Percentiles rank a stretch among this genome's conserved stretches.
Evolutionary conservation across 495 filamentous ascomycete genomes (phyloP).

Genomic region (Podospora conica): DNA sequence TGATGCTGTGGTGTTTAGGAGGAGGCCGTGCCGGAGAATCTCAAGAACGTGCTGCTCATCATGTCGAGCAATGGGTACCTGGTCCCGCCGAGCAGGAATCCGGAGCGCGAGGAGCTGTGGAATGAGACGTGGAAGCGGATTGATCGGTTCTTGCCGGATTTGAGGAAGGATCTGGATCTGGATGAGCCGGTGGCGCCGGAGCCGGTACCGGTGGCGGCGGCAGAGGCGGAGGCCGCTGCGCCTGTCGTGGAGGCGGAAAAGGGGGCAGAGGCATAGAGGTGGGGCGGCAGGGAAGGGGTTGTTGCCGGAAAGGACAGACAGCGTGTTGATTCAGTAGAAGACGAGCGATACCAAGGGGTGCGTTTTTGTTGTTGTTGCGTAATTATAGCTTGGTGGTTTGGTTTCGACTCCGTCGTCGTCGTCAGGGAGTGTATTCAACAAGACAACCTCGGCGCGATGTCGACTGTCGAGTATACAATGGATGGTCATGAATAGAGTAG

Average conservation of each 20-base stretch:
- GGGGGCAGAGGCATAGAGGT: not conserved
- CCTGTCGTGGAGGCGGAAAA: not conserved
- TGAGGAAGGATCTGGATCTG: slow-evolving; percentile 49
- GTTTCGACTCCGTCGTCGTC: not conserved
- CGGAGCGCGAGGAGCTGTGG: slow-evolving; percentile 58
- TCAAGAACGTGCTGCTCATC: slow-evolving; percentile 95
- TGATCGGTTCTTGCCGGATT: slow-evolving; percentile 79
- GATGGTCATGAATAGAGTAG: too few species aligned
- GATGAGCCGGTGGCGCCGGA: slow-evolving; percentile 24
- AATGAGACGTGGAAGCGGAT: slow-evolving; percentile 81
- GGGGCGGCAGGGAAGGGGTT: not conserved
- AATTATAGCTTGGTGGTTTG: too few species aligned
- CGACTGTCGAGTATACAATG: not conserved
- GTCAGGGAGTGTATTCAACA: not conserved
- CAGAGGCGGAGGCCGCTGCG: not conserved
- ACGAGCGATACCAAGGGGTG: not conserved
- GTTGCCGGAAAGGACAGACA: not conserved
- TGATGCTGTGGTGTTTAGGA: slow-evolving; percentile 49
- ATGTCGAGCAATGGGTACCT: slow-evolving; percentile 90
- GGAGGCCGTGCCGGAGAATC: slow-evolving; percentile 88
- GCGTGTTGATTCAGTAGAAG: not conserved
- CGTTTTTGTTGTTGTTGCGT: not conserved
- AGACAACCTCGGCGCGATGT: not conserved
- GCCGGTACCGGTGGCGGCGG: not conserved
- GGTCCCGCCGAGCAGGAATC: slow-evolving; percentile 59